Percentiles rank a stretch among this genome's conserved stretches.
Evolutionary conservation across 345 rosid species (phyloP).

Genomic region (Citrus hindsii): DNA sequence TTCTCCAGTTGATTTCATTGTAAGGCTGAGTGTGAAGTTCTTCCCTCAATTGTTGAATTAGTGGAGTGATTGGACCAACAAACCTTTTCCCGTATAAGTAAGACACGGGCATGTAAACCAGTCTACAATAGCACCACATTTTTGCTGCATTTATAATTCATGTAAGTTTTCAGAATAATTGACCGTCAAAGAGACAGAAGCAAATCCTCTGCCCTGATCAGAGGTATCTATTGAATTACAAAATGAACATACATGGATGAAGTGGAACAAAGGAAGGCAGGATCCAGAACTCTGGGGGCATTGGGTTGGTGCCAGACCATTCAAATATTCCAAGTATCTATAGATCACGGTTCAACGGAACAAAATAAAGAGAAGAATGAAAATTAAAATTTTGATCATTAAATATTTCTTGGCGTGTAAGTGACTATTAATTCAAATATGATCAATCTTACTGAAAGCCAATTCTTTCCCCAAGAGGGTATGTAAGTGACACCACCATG

Average conservation of each 20-base stretch:
- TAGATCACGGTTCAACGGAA: not conserved
- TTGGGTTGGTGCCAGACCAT: conserved; percentile 31
- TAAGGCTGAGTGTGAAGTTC: conserved; percentile 30
- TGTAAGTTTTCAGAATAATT: not conserved
- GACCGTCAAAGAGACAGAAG: not conserved
- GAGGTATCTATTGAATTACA: not conserved
- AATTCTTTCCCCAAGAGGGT: conserved; percentile 52
- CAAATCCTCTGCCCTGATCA: not conserved
- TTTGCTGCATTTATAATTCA: conserved; percentile 20
- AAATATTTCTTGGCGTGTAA: not conserved
- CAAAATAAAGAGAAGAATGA: not conserved
- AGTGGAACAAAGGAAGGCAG: conserved; percentile 30
- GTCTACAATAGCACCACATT: conserved; percentile 38
- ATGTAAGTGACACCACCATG: conserved; percentile 41
- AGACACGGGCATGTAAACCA: conserved; percentile 40
- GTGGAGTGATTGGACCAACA: conserved; percentile 38
- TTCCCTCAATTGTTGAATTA: conserved; percentile 24
- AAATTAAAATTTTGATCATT: not conserved
- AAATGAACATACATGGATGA: conserved; percentile 25
- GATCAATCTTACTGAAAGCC: conserved; percentile 36
- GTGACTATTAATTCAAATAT: not conserved
- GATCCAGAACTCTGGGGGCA: conserved; percentile 41
- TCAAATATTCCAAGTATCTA: conserved; percentile 35
- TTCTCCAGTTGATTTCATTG: conserved; percentile 17
- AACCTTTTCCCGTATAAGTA: conserved; percentile 36